Conservation (phyloP, 1,284 basidiomycete species). For the Serendipita sp. region DNA sequence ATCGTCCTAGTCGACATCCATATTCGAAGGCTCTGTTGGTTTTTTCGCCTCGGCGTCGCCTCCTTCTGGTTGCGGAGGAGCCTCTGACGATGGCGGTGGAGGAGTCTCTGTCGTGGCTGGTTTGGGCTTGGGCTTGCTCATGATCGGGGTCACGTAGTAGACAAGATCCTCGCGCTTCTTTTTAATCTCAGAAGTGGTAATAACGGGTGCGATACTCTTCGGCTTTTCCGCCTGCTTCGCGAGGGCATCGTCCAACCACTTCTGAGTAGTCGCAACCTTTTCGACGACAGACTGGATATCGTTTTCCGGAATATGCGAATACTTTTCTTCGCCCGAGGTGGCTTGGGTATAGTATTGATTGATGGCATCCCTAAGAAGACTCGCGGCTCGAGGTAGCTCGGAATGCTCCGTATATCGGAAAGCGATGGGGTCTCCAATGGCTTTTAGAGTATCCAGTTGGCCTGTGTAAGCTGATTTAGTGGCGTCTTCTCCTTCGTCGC, state of each 20-base stretch:
- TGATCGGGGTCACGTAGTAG: slow-evolving; percentile 70
- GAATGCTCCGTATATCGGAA: slow-evolving; percentile 71
- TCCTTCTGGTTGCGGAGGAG: slow-evolving; percentile 24
- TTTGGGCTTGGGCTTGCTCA: slow-evolving; percentile 81
- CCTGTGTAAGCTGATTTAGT: slow-evolving; percentile 79
- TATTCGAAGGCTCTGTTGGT: slow-evolving; percentile 46
- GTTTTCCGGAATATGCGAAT: slow-evolving; percentile 74
- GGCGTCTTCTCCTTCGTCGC: slow-evolving; percentile 88
- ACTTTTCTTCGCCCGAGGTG: slow-evolving; percentile 69
- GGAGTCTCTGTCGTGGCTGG: slow-evolving; percentile 43
- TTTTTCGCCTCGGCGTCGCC: slow-evolving; percentile 27
- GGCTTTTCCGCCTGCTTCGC: slow-evolving; percentile 71
- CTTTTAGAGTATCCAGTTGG: slow-evolving; percentile 67
- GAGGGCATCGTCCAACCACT: slow-evolving; percentile 87
- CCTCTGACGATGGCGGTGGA: slow-evolving; percentile 35
- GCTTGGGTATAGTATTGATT: slow-evolving; percentile 73
- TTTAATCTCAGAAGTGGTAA: slow-evolving; percentile 65
- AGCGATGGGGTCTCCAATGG: slow-evolving; percentile 70
- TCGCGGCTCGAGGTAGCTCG: slow-evolving; percentile 56
- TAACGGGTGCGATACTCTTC: slow-evolving; percentile 75
- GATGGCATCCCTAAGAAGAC: slow-evolving; percentile 69
- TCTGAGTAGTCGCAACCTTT: slow-evolving; percentile 66
- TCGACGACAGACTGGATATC: slow-evolving; percentile 75
- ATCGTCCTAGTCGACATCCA: slow-evolving; percentile 55
- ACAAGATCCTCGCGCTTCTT: slow-evolving; percentile 84